Percentiles rank a stretch among this genome's conserved stretches.
phyloP scores from a whole-genome alignment of 257 asterid species.

The Osmanthus fragrans region DNA sequence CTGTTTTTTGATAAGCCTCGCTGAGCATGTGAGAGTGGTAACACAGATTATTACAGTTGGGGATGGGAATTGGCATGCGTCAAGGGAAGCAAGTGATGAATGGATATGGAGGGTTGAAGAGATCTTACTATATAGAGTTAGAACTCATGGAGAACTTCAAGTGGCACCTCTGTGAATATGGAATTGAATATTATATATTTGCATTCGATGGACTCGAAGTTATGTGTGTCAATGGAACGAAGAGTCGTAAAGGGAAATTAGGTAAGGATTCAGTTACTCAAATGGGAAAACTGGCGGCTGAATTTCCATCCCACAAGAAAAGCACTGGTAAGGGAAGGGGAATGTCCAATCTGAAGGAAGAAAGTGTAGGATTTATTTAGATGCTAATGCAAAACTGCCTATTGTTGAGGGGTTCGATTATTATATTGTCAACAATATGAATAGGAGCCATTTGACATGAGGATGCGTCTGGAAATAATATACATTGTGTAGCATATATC shows the following conservation, averaged over 20 bases:
- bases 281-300: constrained; percentile 81
- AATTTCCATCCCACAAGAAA: constrained; percentile 58
- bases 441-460: neutral
- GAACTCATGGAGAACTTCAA: no score
- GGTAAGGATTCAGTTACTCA: constrained; percentile 65
- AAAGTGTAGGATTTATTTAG: constrained; percentile 22
- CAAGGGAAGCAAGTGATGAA: constrained; percentile 85
- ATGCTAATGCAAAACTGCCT: neutral
- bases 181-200: constrained; percentile 58
- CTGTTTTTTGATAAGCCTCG: constrained; percentile 96
- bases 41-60: constrained; percentile 84
- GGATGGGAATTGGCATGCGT: constrained; percentile 83
- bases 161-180: constrained; percentile 44
- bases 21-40: constrained; percentile 95
- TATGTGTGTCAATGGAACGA: constrained; percentile 45
- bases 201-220: constrained; percentile 86
- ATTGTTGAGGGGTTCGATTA: neutral
- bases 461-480: neutral
- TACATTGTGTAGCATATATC: neutral
- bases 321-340: constrained; percentile 48
- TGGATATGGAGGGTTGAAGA: constrained; percentile 82
- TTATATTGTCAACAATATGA: neutral
- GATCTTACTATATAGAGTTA: constrained; percentile 61
- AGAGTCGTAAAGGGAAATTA: constrained; percentile 70
- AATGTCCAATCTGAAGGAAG: constrained; percentile 36